These are phyloP conservation scores for Schizosaccharomyces osmophilus DNA, from an alignment of 805 yeast species.

Conservation along the genomic window DNA sequence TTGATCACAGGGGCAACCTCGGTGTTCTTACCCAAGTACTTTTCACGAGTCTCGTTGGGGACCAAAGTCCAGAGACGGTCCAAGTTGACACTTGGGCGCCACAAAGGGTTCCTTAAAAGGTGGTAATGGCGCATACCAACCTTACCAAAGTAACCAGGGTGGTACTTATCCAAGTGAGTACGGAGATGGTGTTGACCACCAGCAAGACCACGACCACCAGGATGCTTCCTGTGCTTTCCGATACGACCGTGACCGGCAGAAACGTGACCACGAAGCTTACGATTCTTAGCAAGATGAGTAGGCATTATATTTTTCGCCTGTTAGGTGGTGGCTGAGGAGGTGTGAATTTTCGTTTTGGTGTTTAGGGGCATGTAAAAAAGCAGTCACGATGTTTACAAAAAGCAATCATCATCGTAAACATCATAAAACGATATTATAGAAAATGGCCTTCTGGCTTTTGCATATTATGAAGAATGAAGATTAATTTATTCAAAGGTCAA, in stretches of 20 bases:
- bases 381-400: background rate
- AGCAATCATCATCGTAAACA: too few species aligned
- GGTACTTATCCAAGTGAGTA: conserved; percentile 98
- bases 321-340: background rate
- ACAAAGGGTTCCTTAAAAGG: conserved; percentile 79
- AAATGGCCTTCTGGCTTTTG: too few species aligned
- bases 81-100: conserved; percentile 95
- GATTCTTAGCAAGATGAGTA: conserved; percentile 36
- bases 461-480: too few species aligned
- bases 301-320: conserved; percentile 6
- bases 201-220: conserved; percentile 99
- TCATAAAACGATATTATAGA: too few species aligned
- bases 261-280: conserved; percentile 99
- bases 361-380: background rate
- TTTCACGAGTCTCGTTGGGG: conserved; percentile 81
- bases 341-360: background rate
- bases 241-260: conserved; percentile 99
- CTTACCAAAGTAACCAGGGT: conserved; percentile 99
- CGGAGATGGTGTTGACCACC: conserved; percentile 99
- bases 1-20: conserved; percentile 96
- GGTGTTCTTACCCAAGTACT: conserved; percentile 63
- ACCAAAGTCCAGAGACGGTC: conserved; percentile 97
- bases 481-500: too few species aligned
- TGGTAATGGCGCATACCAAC: conserved; percentile 99
- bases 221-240: conserved; percentile 99